These are phyloP conservation scores for Cryphonectria carpinicola DNA, from an alignment of 2,329 filamentous ascomycete genomes.

Conservation along the genomic window DNA sequence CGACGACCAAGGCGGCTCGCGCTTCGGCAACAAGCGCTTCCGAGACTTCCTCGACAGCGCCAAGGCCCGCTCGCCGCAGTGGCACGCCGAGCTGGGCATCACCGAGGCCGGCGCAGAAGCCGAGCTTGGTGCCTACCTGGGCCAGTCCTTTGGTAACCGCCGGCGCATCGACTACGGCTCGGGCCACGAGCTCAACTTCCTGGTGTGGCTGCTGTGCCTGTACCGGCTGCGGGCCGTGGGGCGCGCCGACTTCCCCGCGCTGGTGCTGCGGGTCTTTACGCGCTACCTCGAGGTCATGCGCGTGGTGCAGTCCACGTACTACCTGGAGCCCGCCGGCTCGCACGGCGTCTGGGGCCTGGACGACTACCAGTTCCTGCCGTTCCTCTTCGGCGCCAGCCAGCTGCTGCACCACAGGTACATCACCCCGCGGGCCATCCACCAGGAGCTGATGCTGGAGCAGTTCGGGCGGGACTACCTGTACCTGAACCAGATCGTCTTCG, in stretches of 20 bases:
- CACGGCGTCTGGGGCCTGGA: conserved; percentile 98
- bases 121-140: conserved; percentile 80
- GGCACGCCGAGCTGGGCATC: conserved; percentile 68
- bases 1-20: conserved; percentile 82
- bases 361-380: conserved; percentile 96
- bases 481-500: conserved; percentile 88
- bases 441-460: conserved; percentile 84
- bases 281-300: conserved; percentile 89
- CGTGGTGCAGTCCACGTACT: conserved; percentile 86
- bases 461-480: conserved; percentile 85
- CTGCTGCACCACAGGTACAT: conserved; percentile 82
- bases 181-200: conserved; percentile 95
- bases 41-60: conserved; percentile 76
- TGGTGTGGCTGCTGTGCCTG: conserved; percentile 94
- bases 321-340: conserved; percentile 93
- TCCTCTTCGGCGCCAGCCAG: conserved; percentile 92
- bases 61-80: conserved; percentile 57
- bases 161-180: conserved; percentile 94
- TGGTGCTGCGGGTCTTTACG: conserved; percentile 79
- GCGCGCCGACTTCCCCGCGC: conserved; percentile 67
- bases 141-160: conserved; percentile 83
- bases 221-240: conserved; percentile 74
- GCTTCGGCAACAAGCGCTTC: conserved; percentile 95
- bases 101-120: conserved; percentile 56
- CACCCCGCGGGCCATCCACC: conserved; percentile 82